Evolutionary conservation across 1,284 basidiomycete genomes (phyloP), one percentile per base, ranked within the genome.

Genomic region (Schizophyllum commune): DNA sequence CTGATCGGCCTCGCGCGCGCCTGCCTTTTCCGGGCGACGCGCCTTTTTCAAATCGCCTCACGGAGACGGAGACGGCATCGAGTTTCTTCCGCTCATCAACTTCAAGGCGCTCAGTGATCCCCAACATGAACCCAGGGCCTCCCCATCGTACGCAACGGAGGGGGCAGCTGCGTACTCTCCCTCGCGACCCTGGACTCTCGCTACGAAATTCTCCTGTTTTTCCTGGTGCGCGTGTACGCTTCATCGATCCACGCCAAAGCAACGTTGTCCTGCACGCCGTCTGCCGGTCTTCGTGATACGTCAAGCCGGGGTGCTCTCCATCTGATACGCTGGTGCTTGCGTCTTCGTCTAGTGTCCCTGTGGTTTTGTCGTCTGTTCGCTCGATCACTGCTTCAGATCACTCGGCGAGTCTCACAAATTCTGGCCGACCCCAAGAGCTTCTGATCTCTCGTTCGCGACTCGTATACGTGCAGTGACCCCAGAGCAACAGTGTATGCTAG

Each of bases 1-100:
- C 21, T 55, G 27, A 19, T 57, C 55, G 21, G 19, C 34, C 51
- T 61, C 57, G 34, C n/a, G 58, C 52, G 52, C 47, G 52, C 13
- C 60, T 51, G 52, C 56, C 47, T 62, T 55, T 58, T 56, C 9
- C 1, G 22, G 21, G 17, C 56, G 19, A 63, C 39, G 27, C 55
- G 52, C 21, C 32, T 32, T 59, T 9, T 32, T n/a, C 32, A 33
- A 47, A 47, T 47, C 39, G 39, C 39, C 9, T 17, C 9, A 47
- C 39, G 39, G 39, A 47, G 39, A 47, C 39, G 39, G 39, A 47
- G 17, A 27, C 27, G 27, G 27, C 27, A 27, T 27, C 17, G 39
- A 11, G 17, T 47, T 47, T 47, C 39, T 47, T 47, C 17, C 39
- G 39, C 17, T 47, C 39, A 47, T 47, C 39, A 47, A 47, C 39